Conservation (phyloP, 2,329 filamentous ascomycete species). For the Venturia carpophila region DNA sequence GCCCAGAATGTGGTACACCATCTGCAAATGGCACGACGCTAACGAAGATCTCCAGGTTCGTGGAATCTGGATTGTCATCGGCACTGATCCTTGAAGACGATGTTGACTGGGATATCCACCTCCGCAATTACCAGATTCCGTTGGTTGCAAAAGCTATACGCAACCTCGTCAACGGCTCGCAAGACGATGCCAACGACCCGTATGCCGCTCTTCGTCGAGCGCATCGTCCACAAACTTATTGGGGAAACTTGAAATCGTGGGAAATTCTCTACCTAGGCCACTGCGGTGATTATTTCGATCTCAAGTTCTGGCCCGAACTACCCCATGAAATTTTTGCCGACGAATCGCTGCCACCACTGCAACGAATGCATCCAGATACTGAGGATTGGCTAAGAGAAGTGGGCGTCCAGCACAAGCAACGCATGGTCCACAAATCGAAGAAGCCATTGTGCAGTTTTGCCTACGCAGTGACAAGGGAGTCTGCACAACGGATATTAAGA, state of each 20-base stretch:
- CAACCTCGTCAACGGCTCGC: constrained; percentile 20
- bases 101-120: constrained; percentile 34
- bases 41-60: constrained; percentile 25
- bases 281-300: constrained; percentile 31
- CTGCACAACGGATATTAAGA: constrained; percentile 27
- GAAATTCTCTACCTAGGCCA: constrained; percentile 36
- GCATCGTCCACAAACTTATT: constrained; percentile 26
- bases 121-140: constrained; percentile 30
- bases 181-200: neutral
- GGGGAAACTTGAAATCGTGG: constrained; percentile 28
- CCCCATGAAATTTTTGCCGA: constrained; percentile 37
- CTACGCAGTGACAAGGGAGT: constrained; percentile 31
- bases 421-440: constrained; percentile 30
- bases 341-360: constrained; percentile 27
- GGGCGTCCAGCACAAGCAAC: constrained; percentile 25
- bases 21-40: neutral
- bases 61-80: constrained; percentile 27
- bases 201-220: constrained; percentile 19
- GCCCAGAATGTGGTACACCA: constrained; percentile 16
- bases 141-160: constrained; percentile 27
- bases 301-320: constrained; percentile 32
- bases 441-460: constrained; percentile 37
- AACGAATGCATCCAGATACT: constrained; percentile 25
- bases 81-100: constrained; percentile 36
- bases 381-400: constrained; percentile 30